phyloP scores from a whole-genome alignment of 306 rosid genomes.

The Pterocarpus santalinus region DNA sequence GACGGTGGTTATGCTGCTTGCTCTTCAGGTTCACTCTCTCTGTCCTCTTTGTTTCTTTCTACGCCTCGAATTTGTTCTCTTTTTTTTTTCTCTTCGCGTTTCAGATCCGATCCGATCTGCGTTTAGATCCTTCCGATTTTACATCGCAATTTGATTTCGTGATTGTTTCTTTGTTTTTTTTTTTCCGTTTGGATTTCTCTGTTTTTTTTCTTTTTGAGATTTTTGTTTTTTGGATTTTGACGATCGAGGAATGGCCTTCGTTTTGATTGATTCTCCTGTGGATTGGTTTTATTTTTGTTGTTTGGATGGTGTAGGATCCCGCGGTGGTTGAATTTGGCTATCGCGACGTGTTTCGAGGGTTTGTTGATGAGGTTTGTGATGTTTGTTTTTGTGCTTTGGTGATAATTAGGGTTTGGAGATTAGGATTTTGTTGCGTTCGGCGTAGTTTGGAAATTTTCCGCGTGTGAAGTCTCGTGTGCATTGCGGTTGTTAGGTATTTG shows the following conservation, averaged over 20 bases:
- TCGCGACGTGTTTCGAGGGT: conserved; percentile 1
- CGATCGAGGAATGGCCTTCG: background rate
- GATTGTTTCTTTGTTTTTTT: background rate
- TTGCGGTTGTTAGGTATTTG: background rate
- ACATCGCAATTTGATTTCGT: conserved; percentile 1
- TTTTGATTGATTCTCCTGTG: conserved; percentile 8
- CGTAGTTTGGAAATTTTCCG: background rate
- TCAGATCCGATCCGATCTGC: conserved; percentile 44
- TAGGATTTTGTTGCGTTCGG: background rate
- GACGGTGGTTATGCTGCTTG: conserved; percentile 92
- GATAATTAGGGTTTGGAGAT: conserved; percentile 41
- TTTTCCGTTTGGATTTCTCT: background rate
- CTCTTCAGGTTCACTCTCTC: conserved; percentile 64
- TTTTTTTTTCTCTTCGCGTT: background rate
- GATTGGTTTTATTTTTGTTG: conserved; percentile 19
- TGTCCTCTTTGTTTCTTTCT: background rate
- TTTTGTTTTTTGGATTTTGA: background rate
- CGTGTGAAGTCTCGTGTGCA: background rate
- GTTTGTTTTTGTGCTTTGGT: background rate
- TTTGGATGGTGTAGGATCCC: background rate
- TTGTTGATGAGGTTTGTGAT: conserved; percentile 10
- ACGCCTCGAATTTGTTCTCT: background rate
- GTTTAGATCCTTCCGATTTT: conserved; percentile 29
- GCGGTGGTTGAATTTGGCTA: conserved; percentile 25
- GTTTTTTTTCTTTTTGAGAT: background rate